phyloP scores from a whole-genome alignment of 2,329 filamentous ascomycete genomes.

The Alternaria arborescens region DNA sequence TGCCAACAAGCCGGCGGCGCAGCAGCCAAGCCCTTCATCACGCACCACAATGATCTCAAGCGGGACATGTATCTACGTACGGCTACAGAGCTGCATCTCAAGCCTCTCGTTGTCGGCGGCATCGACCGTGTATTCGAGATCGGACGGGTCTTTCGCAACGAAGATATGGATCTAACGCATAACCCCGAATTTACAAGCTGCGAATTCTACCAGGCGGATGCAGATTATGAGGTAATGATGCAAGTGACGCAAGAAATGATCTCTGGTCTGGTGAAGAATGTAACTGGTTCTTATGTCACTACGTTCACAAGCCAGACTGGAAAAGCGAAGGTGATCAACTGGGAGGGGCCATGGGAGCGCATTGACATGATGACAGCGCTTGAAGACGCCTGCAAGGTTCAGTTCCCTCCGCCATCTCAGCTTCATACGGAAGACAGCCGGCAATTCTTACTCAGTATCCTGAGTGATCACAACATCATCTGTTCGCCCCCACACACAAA shows the following conservation, averaged over 20 bases:
- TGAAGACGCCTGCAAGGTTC: conserved; percentile 88
- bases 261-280: conserved; percentile 83
- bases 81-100: conserved; percentile 94
- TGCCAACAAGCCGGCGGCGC: conserved; percentile 95
- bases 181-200: conserved; percentile 98
- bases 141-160: conserved; percentile 94
- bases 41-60: conserved; percentile 94
- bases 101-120: conserved; percentile 94
- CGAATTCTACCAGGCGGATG: conserved; percentile 88
- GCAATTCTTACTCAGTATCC: not conserved
- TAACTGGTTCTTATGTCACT: conserved; percentile 86
- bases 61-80: conserved; percentile 96
- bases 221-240: conserved; percentile 82
- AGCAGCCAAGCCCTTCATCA: conserved; percentile 92
- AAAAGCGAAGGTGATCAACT: conserved; percentile 90
- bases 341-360: conserved; percentile 91
- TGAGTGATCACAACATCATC: not conserved
- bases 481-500: conserved; percentile 62
- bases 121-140: conserved; percentile 95
- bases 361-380: conserved; percentile 96
- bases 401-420: conserved; percentile 88
- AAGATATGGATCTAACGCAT: conserved; percentile 90
- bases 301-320: conserved; percentile 86
- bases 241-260: conserved; percentile 92
- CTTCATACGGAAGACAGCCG: conserved; percentile 82